Evolutionary conservation across 176 grass and related monocot species (phyloP).

Genomic region (Calamus simplicifolius): DNA sequence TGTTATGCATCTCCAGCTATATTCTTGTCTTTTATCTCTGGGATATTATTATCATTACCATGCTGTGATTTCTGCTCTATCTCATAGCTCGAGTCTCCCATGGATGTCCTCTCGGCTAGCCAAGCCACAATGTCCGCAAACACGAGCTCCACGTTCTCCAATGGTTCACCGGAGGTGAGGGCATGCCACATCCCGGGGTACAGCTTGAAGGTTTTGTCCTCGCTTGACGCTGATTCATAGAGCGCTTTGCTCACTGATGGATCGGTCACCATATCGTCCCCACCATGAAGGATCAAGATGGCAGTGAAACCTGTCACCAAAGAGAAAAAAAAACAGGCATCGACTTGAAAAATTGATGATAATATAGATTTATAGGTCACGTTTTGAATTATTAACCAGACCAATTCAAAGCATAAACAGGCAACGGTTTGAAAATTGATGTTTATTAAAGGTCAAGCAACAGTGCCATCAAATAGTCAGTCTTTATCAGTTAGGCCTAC

Average conservation of each 20-base stretch:
- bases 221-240: conserved; percentile 45
- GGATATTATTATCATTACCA: background rate
- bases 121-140: conserved; percentile 52
- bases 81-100: background rate
- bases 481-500: too few species aligned
- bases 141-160: conserved; percentile 33
- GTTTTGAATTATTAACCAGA: too few species aligned
- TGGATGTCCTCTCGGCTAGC: conserved; percentile 27
- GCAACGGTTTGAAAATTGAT: too few species aligned
- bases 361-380: too few species aligned
- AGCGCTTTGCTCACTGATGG: conserved; percentile 44
- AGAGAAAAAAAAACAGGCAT: background rate
- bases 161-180: conserved; percentile 33
- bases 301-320: conserved; percentile 38
- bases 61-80: background rate
- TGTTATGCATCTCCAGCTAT: too few species aligned
- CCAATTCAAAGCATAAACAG: too few species aligned
- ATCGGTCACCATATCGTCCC: conserved; percentile 43
- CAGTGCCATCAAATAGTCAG: too few species aligned
- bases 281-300: conserved; percentile 56
- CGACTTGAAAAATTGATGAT: too few species aligned
- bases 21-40: too few species aligned
- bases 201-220: conserved; percentile 61
- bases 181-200: conserved; percentile 76
- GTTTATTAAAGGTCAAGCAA: too few species aligned